Evolutionary conservation across 176 grass and related monocot species (phyloP), one percentile per base, ranked within the genome.

Genomic region (Phoenix dactylifera): DNA sequence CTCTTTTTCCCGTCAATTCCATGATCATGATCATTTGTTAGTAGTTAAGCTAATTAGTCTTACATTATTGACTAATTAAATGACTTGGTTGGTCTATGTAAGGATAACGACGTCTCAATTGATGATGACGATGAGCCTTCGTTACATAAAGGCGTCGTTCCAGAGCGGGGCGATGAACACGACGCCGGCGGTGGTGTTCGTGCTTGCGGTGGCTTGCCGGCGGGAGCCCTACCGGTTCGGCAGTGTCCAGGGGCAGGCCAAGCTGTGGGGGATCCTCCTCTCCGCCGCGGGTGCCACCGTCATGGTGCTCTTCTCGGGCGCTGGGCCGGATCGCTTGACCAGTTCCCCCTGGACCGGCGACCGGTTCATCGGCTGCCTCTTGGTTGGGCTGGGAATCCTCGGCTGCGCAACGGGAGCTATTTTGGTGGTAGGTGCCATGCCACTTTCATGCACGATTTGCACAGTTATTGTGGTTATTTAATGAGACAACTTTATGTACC

Each of bases 141-240:
- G 28, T 17, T 78, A 78, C 51, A 64, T 78, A 30, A 71, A 60
- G 5, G 51, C 67, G 52, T 59, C 67, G n/a, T 68, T 72, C 50
- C 67, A 78, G 58, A 65, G 67, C 23, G 24, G 72, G 16, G 67
- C 26, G 39, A 48, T 72, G 29, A 72, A 72, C 67, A 59, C 29
- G 10, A 78, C 63, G 12, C 76, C 76, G 10, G 52, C 66, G 44
- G 52, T 7, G 16, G 59, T 78, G 49, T 71, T 77, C 53, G 60
- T 72, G 49, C 59, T 71, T 3, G 76, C 67, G 28, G 67, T 65
- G 53, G 48, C 70, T 19, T 18, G 10, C 1, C n/a, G 67, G 12
- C 28, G 51, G 7, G 67, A 78, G 63, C 61, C 56, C 0, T 78
- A 72, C 63, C 26, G 18, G 18, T 72, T 61, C 60, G 30, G 67